Base-by-base conservation (phyloP, 371 early-diverging fungal genomes). In the Apophysomyces sp. region DNA sequence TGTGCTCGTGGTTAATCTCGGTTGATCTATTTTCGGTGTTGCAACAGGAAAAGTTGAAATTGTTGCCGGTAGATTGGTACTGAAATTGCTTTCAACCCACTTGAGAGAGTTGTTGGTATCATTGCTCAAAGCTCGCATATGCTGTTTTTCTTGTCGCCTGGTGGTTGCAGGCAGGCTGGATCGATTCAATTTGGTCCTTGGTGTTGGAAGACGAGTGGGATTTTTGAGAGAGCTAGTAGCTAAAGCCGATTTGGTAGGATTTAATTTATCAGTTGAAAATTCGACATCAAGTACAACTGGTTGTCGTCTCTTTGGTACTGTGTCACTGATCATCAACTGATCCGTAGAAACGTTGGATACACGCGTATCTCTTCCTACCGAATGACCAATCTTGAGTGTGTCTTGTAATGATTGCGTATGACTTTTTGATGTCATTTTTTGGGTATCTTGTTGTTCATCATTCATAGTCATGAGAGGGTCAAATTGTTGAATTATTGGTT, bases 171-270 rank as follows among this genome's bases (percentile, higher is more conserved):
- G 65, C 11, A 61, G 36, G 37, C 58, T 61, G 16, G 55, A 29
- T 26, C 60, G 49, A 28, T 44, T 44, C 24, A 51, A 44, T 15
- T 55, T 57, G 24, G 63, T 57, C 31, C 37, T 59, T 36, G 65
- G 65, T n/a, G 69, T 69, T 1, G 60, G 65, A n/a, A 61, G 65
- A 18, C 59, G 64, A 34, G 62, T 58, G 7, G 61, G 62, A 15
- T 52, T 53, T 31, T 36, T 57, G 13, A 64, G 58, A 26, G 67
- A 58, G 9, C 21, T 44, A 21, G 6, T 44, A 11, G 49, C 21
- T 21, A 44, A 11, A 21, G 24, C 49, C 5, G 49, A 44, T 11
- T 44, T 44, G 49, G 49, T 7, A 4, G n/a, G 21, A 21, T 21
- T 44, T 26, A 44, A 21, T 21, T 44, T 44, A 44, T 44, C 49